Conservation (phyloP, 1,284 basidiomycete species). For the Sparassis latifolia region DNA sequence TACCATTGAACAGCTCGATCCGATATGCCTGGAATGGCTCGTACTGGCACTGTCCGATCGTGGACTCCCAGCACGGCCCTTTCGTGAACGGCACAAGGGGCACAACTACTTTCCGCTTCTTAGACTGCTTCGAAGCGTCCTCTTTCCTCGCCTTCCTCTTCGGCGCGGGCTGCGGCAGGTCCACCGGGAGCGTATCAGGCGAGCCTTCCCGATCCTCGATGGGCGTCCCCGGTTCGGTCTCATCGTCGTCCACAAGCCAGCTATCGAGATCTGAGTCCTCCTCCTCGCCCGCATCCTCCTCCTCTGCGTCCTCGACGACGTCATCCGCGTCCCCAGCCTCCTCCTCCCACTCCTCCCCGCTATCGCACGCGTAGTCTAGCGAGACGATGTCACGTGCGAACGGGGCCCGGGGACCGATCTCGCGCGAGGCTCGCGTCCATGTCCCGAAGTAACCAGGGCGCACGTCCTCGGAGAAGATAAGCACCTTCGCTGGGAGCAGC, state of each 20-base stretch:
- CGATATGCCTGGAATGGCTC: conserved; percentile 62
- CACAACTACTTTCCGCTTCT: conserved; percentile 68
- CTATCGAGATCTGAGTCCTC: conserved; percentile 71
- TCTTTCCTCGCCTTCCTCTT: conserved; percentile 52
- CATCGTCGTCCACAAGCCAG: conserved; percentile 77
- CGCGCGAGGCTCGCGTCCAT: conserved; percentile 69
- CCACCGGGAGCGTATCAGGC: conserved; percentile 31
- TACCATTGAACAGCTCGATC: conserved; percentile 77
- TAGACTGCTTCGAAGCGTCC: conserved; percentile 28
- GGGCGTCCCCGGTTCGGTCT: conserved; percentile 37
- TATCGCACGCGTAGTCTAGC: conserved; percentile 80
- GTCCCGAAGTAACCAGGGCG: conserved; percentile 85
- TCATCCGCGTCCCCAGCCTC: conserved; percentile 73
- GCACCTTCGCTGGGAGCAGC: conserved; percentile 60
- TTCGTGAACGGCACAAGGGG: conserved; percentile 72
- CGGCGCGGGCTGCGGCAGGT: conserved; percentile 26
- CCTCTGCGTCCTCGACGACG: conserved; percentile 57
- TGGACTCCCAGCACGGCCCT: conserved; percentile 71
- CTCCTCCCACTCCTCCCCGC: conserved; percentile 82
- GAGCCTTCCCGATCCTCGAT: conserved; percentile 35
- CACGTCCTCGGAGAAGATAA: conserved; percentile 71
- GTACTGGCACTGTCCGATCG: conserved; percentile 53
- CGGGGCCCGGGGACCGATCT: conserved; percentile 71
- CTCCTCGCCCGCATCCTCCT: conserved; percentile 48
- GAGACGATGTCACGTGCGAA: conserved; percentile 62